A percentile compares a stretch with the other conserved stretches of the same genome.
These are phyloP conservation scores for Ustilago xerochloae DNA, from an alignment of 1,284 basidiomycete species.

Conservation along the genomic window DNA sequence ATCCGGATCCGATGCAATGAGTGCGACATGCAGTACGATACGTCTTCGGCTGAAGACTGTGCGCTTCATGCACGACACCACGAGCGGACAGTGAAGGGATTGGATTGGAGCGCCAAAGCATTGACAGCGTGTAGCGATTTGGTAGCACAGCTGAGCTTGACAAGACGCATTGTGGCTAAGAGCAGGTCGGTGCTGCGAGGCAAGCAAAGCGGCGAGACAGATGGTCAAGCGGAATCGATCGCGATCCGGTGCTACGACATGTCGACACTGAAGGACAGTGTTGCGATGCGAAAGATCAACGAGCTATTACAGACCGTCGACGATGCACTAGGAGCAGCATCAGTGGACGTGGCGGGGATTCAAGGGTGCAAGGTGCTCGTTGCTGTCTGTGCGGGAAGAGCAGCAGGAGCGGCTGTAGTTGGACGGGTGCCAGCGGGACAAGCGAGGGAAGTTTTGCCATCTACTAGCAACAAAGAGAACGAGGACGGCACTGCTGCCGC, in stretches of 20 bases:
- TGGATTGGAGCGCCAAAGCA: slow-evolving; percentile 56
- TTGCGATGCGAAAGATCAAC: slow-evolving; percentile 24
- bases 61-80: slow-evolving; percentile 55
- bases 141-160: slow-evolving; percentile 15
- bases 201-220: slow-evolving; percentile 12
- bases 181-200: slow-evolving; percentile 20
- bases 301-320: slow-evolving; percentile 54
- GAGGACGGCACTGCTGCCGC: neutral
- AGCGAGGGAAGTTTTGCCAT: slow-evolving; percentile 47
- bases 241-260: slow-evolving; percentile 47
- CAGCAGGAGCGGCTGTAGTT: slow-evolving; percentile 47
- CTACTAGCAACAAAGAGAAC: slow-evolving; percentile 34
- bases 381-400: slow-evolving; percentile 42
- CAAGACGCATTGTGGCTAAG: neutral
- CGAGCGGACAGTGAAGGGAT: slow-evolving; percentile 46
- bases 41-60: slow-evolving; percentile 50
- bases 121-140: slow-evolving; percentile 31
- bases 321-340: slow-evolving; percentile 53
- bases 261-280: slow-evolving; percentile 32
- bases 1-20: slow-evolving; percentile 50
- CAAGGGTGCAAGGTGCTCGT: slow-evolving; percentile 48
- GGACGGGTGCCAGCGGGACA: slow-evolving; percentile 35
- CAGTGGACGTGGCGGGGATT: slow-evolving; percentile 24
- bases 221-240: slow-evolving; percentile 9
- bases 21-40: slow-evolving; percentile 63